Evolutionary conservation across 805 yeast genomes (phyloP), one percentile per base, ranked within the genome.

Genomic region (Candida vartiovaarae): DNA sequence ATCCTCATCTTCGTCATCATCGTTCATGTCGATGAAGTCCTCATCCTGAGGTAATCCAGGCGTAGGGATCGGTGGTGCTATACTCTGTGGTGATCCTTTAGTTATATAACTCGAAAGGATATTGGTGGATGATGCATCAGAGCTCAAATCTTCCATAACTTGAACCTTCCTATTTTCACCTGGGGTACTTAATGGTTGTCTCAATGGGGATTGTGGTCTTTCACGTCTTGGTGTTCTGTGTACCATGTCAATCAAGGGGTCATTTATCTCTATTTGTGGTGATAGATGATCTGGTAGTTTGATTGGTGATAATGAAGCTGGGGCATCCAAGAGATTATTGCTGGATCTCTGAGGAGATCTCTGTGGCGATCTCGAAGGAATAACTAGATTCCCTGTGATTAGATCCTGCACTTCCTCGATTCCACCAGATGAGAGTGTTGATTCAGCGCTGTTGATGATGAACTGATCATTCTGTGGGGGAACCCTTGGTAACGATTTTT

Each of bases 361-460:
- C 11, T 47, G 44, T 33, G 61, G 59, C 6, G 59, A 55, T 47
- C 61, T 54, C 34, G 47, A 45, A 3, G 59, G 60, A 4, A 50
- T 42, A 2, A 25, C 46, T 4, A 44, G 38, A 29, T 8, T 8
- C 9, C 26, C 36, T 10, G 50, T 31, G 5, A 45, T 33, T 2
- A 34, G 39, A 20, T 32, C 33, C 2, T 32, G 32, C 6, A 43
- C 31, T 10, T 52, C 52, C 4, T 31, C 10, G 6, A 42, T 39
- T 4, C 47, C 53, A 10, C 53, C 49, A 3, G 49, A 43, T 2
- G 55, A 43, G 6, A 34, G 8, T 2, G 54, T 9, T 45, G 52
- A 8, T 49, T 42, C 4, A 49, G 52, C 8, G 47, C 44, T 20
- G 43, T n/a, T 37, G 20, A 28, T 35, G 8, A 28, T 27, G 25